A percentile compares a stretch with the other conserved stretches of the same genome.
phyloP scores from a whole-genome alignment of 2,329 filamentous ascomycete genomes.

The Truncatella angustata region DNA sequence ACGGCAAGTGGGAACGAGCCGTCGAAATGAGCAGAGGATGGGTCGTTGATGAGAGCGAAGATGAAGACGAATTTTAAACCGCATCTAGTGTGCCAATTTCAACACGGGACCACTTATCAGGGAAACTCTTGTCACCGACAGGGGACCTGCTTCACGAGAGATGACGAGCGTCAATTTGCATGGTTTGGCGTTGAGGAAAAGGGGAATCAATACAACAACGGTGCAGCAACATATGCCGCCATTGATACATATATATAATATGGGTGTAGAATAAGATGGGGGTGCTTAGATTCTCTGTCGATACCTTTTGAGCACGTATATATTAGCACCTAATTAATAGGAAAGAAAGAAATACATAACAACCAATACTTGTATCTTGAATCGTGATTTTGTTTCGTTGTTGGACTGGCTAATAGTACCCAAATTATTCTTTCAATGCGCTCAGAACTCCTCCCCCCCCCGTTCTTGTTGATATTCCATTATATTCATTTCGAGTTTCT shows the following conservation, averaged over 20 bases:
- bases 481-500: no score
- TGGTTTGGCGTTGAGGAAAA: background rate
- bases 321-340: background rate
- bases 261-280: no score
- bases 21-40: constrained; percentile 59
- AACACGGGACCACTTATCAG: no score
- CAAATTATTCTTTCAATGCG: no score
- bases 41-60: constrained; percentile 36
- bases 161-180: background rate
- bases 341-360: no score
- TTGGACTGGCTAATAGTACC: no score
- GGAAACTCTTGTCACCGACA: no score
- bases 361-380: no score
- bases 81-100: background rate
- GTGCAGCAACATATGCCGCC: background rate
- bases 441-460: no score
- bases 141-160: no score
- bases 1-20: constrained; percentile 54
- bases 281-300: background rate
- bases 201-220: background rate
- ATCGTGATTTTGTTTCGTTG: no score
- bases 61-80: constrained; percentile 14
- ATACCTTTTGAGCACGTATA: background rate
- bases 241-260: background rate
- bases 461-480: no score